phyloP scores from a whole-genome alignment of 768 basidiomycete genomes.

The Tricholoma furcatifolium region DNA sequence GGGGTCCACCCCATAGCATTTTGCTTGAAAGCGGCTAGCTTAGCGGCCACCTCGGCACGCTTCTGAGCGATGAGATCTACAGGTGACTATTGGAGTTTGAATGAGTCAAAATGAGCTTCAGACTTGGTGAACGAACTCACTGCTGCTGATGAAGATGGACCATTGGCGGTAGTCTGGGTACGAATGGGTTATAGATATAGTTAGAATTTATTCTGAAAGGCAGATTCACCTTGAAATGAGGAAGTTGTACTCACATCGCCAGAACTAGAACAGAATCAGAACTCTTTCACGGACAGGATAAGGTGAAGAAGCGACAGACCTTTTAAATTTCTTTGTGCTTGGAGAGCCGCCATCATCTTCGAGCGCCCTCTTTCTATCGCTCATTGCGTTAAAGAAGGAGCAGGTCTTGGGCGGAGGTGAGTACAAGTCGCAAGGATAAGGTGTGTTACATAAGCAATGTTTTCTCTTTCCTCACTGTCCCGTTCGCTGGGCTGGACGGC shows the following conservation, averaged over 20 bases:
- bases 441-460: slow-evolving; percentile 32
- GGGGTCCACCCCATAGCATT: slow-evolving; percentile 30
- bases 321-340: slow-evolving; percentile 62
- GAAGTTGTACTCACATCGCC: slow-evolving; percentile 70
- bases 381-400: slow-evolving; percentile 39
- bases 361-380: slow-evolving; percentile 61
- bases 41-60: slow-evolving; percentile 82
- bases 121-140: slow-evolving; percentile 35
- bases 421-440: background rate
- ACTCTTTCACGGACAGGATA: slow-evolving; percentile 6
- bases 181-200: slow-evolving; percentile 67
- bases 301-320: slow-evolving; percentile 39
- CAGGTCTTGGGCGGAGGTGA: background rate
- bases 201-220: slow-evolving; percentile 49
- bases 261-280: slow-evolving; percentile 21
- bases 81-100: slow-evolving; percentile 1
- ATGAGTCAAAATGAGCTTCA: background rate
- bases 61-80: slow-evolving; percentile 80
- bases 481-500: slow-evolving; percentile 24
- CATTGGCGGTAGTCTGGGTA: slow-evolving; percentile 53
- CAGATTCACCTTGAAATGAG: slow-evolving; percentile 70
- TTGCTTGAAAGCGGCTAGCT: slow-evolving; percentile 73
- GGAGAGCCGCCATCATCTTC: slow-evolving; percentile 52
- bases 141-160: slow-evolving; percentile 33
- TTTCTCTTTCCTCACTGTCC: slow-evolving; percentile 42